Evolutionary conservation across 2,329 filamentous ascomycete species (phyloP).

Genomic region (Neurospora sp.): DNA sequence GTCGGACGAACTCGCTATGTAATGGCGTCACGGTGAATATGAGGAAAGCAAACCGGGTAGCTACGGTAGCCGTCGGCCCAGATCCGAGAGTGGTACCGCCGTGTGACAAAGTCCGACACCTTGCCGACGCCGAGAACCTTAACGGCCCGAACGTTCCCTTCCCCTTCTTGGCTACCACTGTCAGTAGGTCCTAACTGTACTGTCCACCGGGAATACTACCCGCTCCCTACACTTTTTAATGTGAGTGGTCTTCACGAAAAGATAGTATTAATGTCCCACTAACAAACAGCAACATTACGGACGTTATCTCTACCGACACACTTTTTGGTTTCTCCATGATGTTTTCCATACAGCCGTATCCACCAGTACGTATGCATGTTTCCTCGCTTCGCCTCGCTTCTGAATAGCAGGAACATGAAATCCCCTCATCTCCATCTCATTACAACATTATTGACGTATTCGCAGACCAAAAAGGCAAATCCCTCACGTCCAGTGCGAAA

Average conservation of each 20-base stretch:
- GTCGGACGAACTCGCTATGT: neutral
- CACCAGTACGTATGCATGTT: neutral
- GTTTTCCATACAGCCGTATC: neutral
- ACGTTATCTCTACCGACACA: neutral
- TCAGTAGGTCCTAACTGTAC: neutral
- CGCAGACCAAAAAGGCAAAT: neutral
- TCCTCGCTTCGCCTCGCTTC: neutral
- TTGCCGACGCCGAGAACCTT: neutral
- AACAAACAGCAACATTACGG: neutral
- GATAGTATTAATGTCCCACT: neutral
- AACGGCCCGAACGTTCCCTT: neutral
- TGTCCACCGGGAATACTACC: neutral
- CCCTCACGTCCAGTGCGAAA: neutral
- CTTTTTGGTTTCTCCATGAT: neutral
- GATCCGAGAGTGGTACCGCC: neutral
- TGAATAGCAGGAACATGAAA: neutral
- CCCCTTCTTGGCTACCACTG: neutral
- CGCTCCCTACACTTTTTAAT: neutral
- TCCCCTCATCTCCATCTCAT: neutral
- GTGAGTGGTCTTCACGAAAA: neutral
- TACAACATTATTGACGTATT: neutral
- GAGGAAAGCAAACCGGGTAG: neutral
- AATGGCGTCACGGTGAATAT: neutral
- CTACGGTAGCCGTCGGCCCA: neutral
- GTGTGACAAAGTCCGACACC: neutral